These are phyloP conservation scores for Gorgonomyces haynaldii DNA, from an alignment of 192 early-diverging fungal genomes.

Conservation along the genomic window DNA sequence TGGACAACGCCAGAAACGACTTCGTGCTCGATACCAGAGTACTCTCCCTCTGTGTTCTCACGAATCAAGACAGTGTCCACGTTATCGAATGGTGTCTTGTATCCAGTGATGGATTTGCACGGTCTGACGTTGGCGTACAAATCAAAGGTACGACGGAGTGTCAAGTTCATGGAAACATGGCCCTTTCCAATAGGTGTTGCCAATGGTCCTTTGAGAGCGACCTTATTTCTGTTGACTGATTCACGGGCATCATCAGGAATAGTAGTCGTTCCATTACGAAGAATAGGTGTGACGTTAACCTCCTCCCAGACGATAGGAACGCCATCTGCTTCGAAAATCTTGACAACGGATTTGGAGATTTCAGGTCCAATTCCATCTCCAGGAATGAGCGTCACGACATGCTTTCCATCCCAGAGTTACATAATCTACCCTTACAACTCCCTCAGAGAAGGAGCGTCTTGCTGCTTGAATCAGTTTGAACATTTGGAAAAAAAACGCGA, in stretches of 20 bases:
- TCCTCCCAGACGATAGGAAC: constrained; percentile 95
- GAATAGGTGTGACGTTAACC: constrained; percentile 83
- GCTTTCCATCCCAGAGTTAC: constrained; percentile 31
- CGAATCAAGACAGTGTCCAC: constrained; percentile 98
- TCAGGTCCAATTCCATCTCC: constrained; percentile 99
- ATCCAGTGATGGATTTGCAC: constrained; percentile 93
- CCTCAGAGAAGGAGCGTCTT: too few species aligned
- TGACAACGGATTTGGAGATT: constrained; percentile 83
- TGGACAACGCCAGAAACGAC: constrained; percentile 95
- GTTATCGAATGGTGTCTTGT: constrained; percentile 89
- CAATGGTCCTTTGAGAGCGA: constrained; percentile 94
- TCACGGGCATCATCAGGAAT: constrained; percentile 85
- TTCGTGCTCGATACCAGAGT: constrained; percentile 96
- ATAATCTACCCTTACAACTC: too few species aligned
- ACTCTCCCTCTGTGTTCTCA: constrained; percentile 99
- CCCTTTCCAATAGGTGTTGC: constrained; percentile 98
- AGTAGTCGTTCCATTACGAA: constrained; percentile 83
- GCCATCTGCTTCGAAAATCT: constrained; percentile 83
- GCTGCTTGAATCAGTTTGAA: too few species aligned
- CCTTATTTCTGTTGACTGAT: constrained; percentile 90
- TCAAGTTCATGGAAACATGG: constrained; percentile 84
- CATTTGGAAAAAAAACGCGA: too few species aligned
- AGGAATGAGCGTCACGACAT: constrained; percentile 82
- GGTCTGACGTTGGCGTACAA: constrained; percentile 98
- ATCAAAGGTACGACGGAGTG: constrained; percentile 80